Base-by-base conservation (phyloP, 345 rosid species). In the Fremontodendron californicum region DNA sequence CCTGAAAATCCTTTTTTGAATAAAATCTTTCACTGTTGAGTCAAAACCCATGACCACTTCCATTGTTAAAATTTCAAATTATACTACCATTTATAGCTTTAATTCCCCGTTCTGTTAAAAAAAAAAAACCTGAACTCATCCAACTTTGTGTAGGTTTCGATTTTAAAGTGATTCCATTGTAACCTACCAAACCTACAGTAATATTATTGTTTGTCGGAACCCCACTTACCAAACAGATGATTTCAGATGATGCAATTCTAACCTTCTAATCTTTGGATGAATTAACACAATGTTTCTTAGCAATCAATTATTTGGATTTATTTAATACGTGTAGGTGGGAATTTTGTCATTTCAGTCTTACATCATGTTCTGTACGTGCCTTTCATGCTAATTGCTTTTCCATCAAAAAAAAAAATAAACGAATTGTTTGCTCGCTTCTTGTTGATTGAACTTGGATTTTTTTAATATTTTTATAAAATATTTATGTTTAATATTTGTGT, bases 251-350 rank as follows among this genome's bases (percentile, higher is more conserved):
- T 19, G 46, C 25, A 64, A 37, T 3, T 64, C 15, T 27, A 61
- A 29, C 65, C 65, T 29, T 29, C 39, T 61, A 29, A 61, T 29
- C 7, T 29, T 61, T 77, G 73, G 48, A 51, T 11, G 7, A 29
- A 23, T 45, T 73, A 16, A 57, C 16, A 4, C 6, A 42, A 29
- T 45, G 60, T 42, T 35, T 49, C 43, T 77, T 66, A 21, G 58
- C 72, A n/a, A 45, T 73, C 60, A 64, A 80, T 78, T 79, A 82
- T 71, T 74, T 13, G 15, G 9, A 64, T 37, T 64, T 64, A 2
- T 64, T 19, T 37, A 37, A 8, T 10, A 19, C 0, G 3, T 9
- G 48, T 64, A 7, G 70, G 15, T 64, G 43, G 13, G 25, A 18
- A 19, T 42, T 42, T 42, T 63, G 67, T 62, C 43, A 35, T 35